Conservation (phyloP, 75 land plant genomes). For the Sequoia sempervirens region DNA sequence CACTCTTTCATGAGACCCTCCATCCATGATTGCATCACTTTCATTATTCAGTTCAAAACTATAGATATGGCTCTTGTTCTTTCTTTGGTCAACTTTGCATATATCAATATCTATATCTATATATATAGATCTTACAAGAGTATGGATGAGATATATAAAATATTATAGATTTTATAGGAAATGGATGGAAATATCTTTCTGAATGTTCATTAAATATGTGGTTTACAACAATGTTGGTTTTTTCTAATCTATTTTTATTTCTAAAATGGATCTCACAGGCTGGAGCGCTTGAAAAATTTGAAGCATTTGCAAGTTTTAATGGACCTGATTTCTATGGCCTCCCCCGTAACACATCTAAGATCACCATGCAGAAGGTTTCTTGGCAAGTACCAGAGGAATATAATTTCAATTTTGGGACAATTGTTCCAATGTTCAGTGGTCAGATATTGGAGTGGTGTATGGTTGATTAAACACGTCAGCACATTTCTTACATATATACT, state of each 20-base stretch:
- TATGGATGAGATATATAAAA: not conserved
- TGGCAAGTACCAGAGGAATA: constrained; percentile 79
- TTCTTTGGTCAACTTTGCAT: not conserved
- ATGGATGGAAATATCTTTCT: not conserved
- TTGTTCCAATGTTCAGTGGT: constrained; percentile 90
- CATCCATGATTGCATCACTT: no score
- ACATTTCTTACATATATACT: not conserved
- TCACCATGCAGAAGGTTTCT: constrained; percentile 48
- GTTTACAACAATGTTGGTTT: not conserved
- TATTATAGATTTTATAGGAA: not conserved
- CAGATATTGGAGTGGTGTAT: constrained; percentile 68
- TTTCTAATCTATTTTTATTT: constrained; percentile 4
- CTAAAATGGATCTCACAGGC: constrained; percentile 31
- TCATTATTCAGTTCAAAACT: not conserved
- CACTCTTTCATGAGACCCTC: no score
- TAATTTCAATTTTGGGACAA: constrained; percentile 61
- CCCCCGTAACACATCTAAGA: constrained; percentile 65
- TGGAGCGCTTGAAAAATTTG: constrained; percentile 84
- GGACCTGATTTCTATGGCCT: constrained; percentile 96
- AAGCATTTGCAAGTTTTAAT: constrained; percentile 95
- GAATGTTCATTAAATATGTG: not conserved
- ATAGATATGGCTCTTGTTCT: not conserved
- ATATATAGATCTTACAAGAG: not conserved
- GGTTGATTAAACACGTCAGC: not conserved
- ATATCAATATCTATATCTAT: no score